These are phyloP conservation scores for Xylariaceae sp. DNA, from an alignment of 2,329 filamentous ascomycete genomes.

Conservation along the genomic window DNA sequence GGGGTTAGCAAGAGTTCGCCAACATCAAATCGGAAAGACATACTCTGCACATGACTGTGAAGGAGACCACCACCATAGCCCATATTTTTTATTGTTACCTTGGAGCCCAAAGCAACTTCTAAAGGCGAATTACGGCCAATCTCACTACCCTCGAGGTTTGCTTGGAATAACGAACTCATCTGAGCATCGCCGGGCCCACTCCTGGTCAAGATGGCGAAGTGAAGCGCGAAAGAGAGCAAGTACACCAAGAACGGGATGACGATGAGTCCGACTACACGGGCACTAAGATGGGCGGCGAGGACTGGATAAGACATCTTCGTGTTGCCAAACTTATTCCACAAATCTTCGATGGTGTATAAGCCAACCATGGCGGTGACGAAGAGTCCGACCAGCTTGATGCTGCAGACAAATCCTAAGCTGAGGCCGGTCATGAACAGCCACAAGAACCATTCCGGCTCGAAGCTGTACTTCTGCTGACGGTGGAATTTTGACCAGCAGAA, in stretches of 20 bases:
- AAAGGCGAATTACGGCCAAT: constrained; percentile 93
- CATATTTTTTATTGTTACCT: constrained; percentile 97
- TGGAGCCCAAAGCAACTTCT: constrained; percentile 84
- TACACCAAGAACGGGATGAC: constrained; percentile 86
- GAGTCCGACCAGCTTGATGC: constrained; percentile 95
- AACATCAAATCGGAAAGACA: constrained; percentile 11
- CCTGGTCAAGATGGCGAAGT: constrained; percentile 90
- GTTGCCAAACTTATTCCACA: constrained; percentile 98
- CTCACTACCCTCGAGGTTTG: constrained; percentile 87
- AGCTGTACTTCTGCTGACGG: constrained; percentile 76
- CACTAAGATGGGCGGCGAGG: constrained; percentile 72
- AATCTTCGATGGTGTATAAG: constrained; percentile 90
- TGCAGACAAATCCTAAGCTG: constrained; percentile 96
- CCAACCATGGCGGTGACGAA: constrained; percentile 95
- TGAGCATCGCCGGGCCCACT: constrained; percentile 97
- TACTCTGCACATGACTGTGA: constrained; percentile 87
- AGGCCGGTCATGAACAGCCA: constrained; percentile 93
- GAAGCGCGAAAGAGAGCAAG: constrained; percentile 89
- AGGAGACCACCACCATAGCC: constrained; percentile 95
- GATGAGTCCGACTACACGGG: constrained; percentile 82
- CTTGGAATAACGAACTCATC: constrained; percentile 99
- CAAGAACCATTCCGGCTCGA: constrained; percentile 85
- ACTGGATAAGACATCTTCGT: constrained; percentile 68
- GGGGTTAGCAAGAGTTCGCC: constrained; percentile 17
- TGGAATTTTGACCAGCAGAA: constrained; percentile 98